A percentile compares a stretch with the other conserved stretches of the same genome.
phyloP scores from a whole-genome alignment of 2,329 filamentous ascomycete genomes.

The Microascus cirrosus region DNA sequence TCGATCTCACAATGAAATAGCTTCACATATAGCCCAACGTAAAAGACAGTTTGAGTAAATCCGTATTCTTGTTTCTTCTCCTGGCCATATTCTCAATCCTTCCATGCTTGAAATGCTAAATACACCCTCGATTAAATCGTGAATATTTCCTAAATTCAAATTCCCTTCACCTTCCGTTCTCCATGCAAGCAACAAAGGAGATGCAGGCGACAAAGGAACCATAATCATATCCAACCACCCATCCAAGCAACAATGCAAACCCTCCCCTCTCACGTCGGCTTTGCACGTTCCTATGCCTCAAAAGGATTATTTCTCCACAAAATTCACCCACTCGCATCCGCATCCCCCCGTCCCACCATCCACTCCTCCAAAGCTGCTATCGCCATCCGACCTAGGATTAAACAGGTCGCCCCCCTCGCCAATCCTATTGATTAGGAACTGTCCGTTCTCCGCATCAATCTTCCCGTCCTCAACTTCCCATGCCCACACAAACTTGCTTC shows the following conservation, averaged over 20 bases:
- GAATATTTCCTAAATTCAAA: neutral
- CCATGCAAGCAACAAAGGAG: neutral
- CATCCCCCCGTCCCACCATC: constrained; percentile 55
- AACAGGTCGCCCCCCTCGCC: constrained; percentile 38
- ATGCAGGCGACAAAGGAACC: neutral
- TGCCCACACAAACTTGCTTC: constrained; percentile 41
- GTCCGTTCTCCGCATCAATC: constrained; percentile 28
- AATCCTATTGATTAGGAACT: constrained; percentile 37
- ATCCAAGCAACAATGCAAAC: constrained; percentile 2
- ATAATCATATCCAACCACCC: neutral
- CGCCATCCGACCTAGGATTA: constrained; percentile 33
- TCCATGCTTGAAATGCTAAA: neutral
- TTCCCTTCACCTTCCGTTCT: neutral
- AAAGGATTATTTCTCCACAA: constrained; percentile 1
- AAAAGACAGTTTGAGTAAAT: neutral
- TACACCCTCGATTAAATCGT: neutral
- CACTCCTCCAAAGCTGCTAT: constrained; percentile 43
- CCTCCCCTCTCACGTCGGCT: neutral
- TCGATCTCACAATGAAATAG: too few relatives aligned
- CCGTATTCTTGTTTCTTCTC: neutral
- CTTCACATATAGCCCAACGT: too few relatives aligned
- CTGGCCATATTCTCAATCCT: neutral
- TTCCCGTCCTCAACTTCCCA: constrained; percentile 36
- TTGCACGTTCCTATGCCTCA: neutral
- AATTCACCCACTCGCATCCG: constrained; percentile 48